Conservation (phyloP, 2,329 filamentous ascomycete genomes). For the Calonectria leucothoes region DNA sequence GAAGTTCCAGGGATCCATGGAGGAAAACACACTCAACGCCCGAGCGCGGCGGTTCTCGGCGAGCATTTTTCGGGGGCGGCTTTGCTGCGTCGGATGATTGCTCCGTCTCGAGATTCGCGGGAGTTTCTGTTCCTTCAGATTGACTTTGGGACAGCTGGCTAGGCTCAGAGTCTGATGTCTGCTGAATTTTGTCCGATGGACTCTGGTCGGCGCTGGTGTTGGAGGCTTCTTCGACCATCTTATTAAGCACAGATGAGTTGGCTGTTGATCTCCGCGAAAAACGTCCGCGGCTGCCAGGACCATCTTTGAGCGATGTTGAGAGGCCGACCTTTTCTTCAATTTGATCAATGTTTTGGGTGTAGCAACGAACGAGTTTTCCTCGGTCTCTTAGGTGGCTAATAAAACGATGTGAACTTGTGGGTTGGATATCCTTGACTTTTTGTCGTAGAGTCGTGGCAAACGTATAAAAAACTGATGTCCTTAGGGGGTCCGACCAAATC, state of each 20-base stretch:
- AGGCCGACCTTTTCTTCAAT: slow-evolving; percentile 78
- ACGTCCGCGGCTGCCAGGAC: slow-evolving; percentile 70
- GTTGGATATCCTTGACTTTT: slow-evolving; percentile 71
- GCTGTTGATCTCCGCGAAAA: slow-evolving; percentile 64
- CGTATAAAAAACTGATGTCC: slow-evolving; percentile 78
- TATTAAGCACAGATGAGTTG: slow-evolving; percentile 47
- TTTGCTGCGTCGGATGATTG: slow-evolving; percentile 33
- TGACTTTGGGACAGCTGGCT: slow-evolving; percentile 30
- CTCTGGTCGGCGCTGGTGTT: slow-evolving; percentile 31
- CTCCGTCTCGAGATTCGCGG: slow-evolving; percentile 34
- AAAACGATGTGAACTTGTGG: slow-evolving; percentile 75
- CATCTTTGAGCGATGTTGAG: slow-evolving; percentile 69
- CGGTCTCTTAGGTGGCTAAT: slow-evolving; percentile 74
- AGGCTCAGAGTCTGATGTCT: slow-evolving; percentile 34
- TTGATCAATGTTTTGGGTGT: slow-evolving; percentile 82
- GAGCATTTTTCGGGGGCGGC: slow-evolving; percentile 31
- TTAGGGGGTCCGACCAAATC: slow-evolving; percentile 75
- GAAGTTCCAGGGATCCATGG: slow-evolving; percentile 73
- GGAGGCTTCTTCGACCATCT: slow-evolving; percentile 51
- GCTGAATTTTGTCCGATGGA: slow-evolving; percentile 35
- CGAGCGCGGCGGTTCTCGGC: slow-evolving; percentile 45
- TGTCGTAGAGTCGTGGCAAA: slow-evolving; percentile 77
- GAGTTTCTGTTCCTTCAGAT: slow-evolving; percentile 26
- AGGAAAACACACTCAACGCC: slow-evolving; percentile 77
- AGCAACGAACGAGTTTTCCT: slow-evolving; percentile 76